These are phyloP conservation scores for Rhizophlyctis rosea DNA, from an alignment of 192 early-diverging fungal species.

Conservation along the genomic window DNA sequence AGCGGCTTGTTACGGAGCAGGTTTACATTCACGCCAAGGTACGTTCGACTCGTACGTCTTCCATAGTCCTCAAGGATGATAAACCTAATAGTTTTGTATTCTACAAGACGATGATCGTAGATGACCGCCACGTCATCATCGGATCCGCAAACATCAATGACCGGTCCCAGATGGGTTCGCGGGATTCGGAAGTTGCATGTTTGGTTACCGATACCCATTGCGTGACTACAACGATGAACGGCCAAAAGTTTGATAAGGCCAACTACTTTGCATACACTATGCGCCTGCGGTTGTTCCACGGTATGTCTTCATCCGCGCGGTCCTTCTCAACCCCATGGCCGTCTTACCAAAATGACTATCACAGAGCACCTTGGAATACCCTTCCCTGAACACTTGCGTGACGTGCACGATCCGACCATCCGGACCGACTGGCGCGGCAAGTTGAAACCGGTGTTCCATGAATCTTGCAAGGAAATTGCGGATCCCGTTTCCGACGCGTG, in stretches of 20 bases:
- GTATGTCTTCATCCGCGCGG: too few relatives aligned
- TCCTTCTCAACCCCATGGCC: too few relatives aligned
- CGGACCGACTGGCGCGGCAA: too few relatives aligned
- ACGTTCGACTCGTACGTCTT: background rate
- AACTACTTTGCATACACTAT: slow-evolving; percentile 71
- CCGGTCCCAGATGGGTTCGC: slow-evolving; percentile 81
- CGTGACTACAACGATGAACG: slow-evolving; percentile 71
- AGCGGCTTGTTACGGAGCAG: slow-evolving; percentile 67
- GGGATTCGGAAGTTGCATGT: slow-evolving; percentile 87
- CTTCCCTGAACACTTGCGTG: slow-evolving; percentile 9
- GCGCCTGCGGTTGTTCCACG: slow-evolving; percentile 73
- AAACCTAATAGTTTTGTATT: background rate
- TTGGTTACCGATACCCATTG: slow-evolving; percentile 70
- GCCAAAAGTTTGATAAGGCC: slow-evolving; percentile 63
- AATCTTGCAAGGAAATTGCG: too few relatives aligned
- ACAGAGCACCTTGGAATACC: slow-evolving; percentile 79
- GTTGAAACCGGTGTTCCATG: too few relatives aligned
- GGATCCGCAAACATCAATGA: slow-evolving; percentile 92
- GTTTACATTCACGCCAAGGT: slow-evolving; percentile 77
- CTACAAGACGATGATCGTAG: slow-evolving; percentile 77
- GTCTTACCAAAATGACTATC: too few relatives aligned
- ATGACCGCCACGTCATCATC: slow-evolving; percentile 77
- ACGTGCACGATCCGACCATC: slow-evolving; percentile 18
- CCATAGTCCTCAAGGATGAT: background rate
- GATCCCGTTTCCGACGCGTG: slow-evolving; percentile 72